Base-by-base conservation (phyloP, 2,329 filamentous ascomycete genomes). In the Diaporthe ampelina region DNA sequence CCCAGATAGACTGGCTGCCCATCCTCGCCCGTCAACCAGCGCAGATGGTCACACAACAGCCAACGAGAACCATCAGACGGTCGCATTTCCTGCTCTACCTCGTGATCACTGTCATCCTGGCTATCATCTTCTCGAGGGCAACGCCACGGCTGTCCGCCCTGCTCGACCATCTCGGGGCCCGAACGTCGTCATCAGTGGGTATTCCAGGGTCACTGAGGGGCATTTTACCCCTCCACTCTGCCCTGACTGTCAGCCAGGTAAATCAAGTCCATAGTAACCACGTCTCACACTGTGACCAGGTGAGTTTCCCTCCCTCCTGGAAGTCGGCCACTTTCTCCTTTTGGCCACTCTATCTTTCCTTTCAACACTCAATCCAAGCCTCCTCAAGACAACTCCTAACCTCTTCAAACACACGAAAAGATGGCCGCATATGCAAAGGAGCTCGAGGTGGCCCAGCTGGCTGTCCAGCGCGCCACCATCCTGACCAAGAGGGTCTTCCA, bases 381-480 rank as follows among this genome's bases (percentile, higher is more conserved):
- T 40, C 37, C 32, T 29, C 45, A 54, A 72, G 13, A 68, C 73
- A 73, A 9, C 10, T 65, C 43, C 73, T 54, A 61, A 80, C 43
- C 21, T 50, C 24, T 43, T 19, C 35, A 54, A 61, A 68, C 52
- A 29, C 37, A 29, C 45, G 8, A 54, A 77, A 87, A 86, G 81
- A 79, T 80, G 94, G 95, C 81, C 94, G 94, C 87, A 88, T 97
- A 97, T 88, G 87, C 90, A 74, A 91, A 92, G 77, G 95, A 98
- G 86, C 91, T 97, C 79, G 88, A 93, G 80, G 90, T 97, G 72
- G 95, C 95, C 76, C 92, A 96, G 82, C 91, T 98, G 57, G 95
- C 95, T 76, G 95, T 98, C 73, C 95, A 97, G 86, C 91, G 95
- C 77, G 95, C 88, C 69, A 80, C 87, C 74, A 84, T 88, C 77